Conservation (phyloP, 108 stramenopile genomes). For the Fragilaria crotonensis region DNA sequence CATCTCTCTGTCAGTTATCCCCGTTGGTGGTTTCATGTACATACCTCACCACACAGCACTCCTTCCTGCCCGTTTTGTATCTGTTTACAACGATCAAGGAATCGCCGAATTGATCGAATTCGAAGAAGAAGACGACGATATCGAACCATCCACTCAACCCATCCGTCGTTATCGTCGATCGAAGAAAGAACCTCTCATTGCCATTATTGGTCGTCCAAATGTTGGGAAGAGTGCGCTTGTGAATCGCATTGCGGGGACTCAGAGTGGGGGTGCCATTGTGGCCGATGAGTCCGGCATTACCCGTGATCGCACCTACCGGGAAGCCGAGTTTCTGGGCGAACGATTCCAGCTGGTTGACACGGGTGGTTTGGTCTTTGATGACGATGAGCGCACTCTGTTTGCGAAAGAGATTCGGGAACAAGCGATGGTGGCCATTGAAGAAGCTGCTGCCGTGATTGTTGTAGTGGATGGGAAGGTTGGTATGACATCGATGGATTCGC, state of each 20-base stretch:
- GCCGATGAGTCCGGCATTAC: slow-evolving; percentile 94
- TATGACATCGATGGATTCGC: slow-evolving; percentile 73
- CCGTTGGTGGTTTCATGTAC: too few relatives aligned
- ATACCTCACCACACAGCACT: too few relatives aligned
- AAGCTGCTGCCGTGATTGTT: slow-evolving; percentile 80
- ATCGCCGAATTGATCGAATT: too few relatives aligned
- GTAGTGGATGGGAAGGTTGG: slow-evolving; percentile 92
- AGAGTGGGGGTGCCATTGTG: slow-evolving; percentile 89
- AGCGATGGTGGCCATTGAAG: slow-evolving; percentile 91
- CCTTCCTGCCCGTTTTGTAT: too few relatives aligned
- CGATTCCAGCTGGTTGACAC: slow-evolving; percentile 93
- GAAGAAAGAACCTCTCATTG: slow-evolving; percentile 80
- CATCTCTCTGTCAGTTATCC: too few relatives aligned
- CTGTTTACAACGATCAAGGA: too few relatives aligned
- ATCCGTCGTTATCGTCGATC: slow-evolving; percentile 39
- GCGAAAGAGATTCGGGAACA: slow-evolving; percentile 90
- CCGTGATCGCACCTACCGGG: slow-evolving; percentile 90
- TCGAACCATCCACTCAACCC: slow-evolving; percentile 12
- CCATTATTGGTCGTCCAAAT: slow-evolving; percentile 95
- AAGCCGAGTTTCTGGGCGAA: slow-evolving; percentile 85
- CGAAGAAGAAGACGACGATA: not conserved
- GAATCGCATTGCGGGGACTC: slow-evolving; percentile 84
- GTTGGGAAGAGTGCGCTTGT: slow-evolving; percentile 96
- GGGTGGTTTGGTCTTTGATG: slow-evolving; percentile 94
- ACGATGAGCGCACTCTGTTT: slow-evolving; percentile 79